Evolutionary conservation across 768 basidiomycete genomes (phyloP), one percentile per base, ranked within the genome.

Genomic region (Guyanaporus albipodus): DNA sequence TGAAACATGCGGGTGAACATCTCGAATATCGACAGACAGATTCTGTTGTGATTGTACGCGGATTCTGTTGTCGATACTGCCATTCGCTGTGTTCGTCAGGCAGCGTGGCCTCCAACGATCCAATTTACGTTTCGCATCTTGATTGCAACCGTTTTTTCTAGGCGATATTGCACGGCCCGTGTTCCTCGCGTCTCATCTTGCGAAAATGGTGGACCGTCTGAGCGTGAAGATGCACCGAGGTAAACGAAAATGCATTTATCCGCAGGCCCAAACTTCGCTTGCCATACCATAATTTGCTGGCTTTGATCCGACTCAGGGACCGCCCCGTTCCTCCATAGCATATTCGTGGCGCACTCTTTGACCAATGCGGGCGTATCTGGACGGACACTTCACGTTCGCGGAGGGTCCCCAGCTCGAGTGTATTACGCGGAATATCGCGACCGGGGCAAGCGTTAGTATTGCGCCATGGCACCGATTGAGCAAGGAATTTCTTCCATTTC

Each of bases 301-400:
- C 22, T 55, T 58, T 61, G 60, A 64, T 62, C 60, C 61, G 60
- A 46, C 29, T 57, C 52, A 61, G 59, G 51, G 58, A 61, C 44
- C 21, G 37, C 52, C 51, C 43, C 34, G 38, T 53, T 46, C 40
- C 27, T 45, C 49, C 39, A 33, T 46, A 46, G 41, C 44, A 44
- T 46, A 46, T 38, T 52, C 48, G 37, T 42, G 48, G 36, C 22
- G 35, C 38, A 21, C 42, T 48, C 29, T 38, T 41, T 31, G 18
- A 32, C 40, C 53, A 41, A 49, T 42, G 45, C 33, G n/a, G n/a
- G n/a, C 24, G n/a, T 57, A 52, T 57, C 31, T 42, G 29, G 23
- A 26, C n/a, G 39, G 33, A 38, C 36, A 40, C 22, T 26, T 42
- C 34, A 47, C 46, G 44, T 52, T 28, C 49, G 49, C 29, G 38